Evolutionary conservation across 352 stramenopile species (phyloP).

Genomic region (Plasmopara viticola): DNA sequence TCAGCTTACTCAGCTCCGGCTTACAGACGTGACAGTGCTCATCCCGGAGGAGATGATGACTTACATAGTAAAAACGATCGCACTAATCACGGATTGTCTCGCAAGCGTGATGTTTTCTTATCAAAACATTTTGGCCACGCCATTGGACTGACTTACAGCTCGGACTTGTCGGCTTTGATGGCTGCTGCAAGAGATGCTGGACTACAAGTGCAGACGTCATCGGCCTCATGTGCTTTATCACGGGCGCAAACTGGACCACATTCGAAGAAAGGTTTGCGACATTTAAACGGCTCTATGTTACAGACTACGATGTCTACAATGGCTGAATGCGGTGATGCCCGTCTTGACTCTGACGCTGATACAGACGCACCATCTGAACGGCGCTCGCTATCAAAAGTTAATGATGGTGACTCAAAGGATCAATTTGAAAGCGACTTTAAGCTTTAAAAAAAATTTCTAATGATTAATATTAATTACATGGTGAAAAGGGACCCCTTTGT

Average conservation of each 20-base stretch:
- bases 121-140: conserved; percentile 70
- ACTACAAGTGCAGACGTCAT: conserved; percentile 5
- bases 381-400: conserved; percentile 48
- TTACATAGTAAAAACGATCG: conserved; percentile 13
- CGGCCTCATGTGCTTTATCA: conserved; percentile 10
- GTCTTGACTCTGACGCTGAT: conserved; percentile 26
- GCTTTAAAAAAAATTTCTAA: no score
- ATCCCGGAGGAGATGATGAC: conserved; percentile 12
- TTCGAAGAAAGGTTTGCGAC: conserved; percentile 6
- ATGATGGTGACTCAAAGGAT: conserved; percentile 22
- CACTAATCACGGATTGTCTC: conserved; percentile 3
- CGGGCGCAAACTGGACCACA: conserved; percentile 18
- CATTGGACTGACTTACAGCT: conserved; percentile 60
- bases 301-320: conserved; percentile 36
- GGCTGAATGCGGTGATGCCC: conserved; percentile 24
- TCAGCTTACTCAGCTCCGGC: conserved; percentile 13
- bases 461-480: no score
- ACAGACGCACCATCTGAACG: conserved; percentile 2
- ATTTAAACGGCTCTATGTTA: conserved; percentile 26
- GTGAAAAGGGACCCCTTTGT: no score
- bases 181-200: conserved; percentile 4
- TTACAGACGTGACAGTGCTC: conserved; percentile 17
- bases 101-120: conserved; percentile 38
- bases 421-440: not conserved
- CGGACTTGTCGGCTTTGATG: conserved; percentile 50